phyloP scores from a whole-genome alignment of 2,329 filamentous ascomycete species.

The Colletotrichum shisoi region DNA sequence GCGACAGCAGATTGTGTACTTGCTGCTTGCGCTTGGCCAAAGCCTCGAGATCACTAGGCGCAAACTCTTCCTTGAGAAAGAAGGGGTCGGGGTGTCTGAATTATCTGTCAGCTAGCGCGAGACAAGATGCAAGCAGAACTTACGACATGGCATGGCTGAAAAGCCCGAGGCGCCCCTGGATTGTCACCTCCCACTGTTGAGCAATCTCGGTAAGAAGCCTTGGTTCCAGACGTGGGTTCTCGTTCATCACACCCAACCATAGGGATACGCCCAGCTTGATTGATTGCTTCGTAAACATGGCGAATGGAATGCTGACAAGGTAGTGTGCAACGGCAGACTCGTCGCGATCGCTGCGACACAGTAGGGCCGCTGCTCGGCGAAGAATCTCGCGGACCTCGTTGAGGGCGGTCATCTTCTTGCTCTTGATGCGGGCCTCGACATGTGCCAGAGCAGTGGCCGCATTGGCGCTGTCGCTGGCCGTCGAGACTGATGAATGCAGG shows the following conservation, averaged over 20 bases:
- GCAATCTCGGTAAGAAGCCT: constrained; percentile 86
- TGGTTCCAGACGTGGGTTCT: constrained; percentile 88
- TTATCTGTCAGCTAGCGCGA: constrained; percentile 45
- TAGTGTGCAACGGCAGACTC: constrained; percentile 83
- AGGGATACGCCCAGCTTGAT: constrained; percentile 95
- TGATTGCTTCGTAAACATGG: constrained; percentile 90
- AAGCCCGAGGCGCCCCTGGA: constrained; percentile 78
- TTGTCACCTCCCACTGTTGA: constrained; percentile 87
- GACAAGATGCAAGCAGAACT: constrained; percentile 43
- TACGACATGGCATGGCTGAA: constrained; percentile 76
- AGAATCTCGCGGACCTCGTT: constrained; percentile 81
- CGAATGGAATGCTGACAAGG: constrained; percentile 91
- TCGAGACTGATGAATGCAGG: constrained; percentile 58
- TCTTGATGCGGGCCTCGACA: constrained; percentile 74
- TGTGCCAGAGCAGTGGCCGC: constrained; percentile 73
- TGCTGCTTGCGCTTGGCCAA: constrained; percentile 78
- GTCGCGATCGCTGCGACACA: constrained; percentile 79
- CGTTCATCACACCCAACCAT: constrained; percentile 96
- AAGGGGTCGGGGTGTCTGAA: constrained; percentile 81
- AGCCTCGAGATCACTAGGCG: constrained; percentile 81
- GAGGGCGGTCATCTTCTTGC: constrained; percentile 74
- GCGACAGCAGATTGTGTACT: constrained; percentile 83
- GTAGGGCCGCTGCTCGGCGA: constrained; percentile 81
- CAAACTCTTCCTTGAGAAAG: constrained; percentile 88
- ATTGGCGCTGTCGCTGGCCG: constrained; percentile 64